Evolutionary conservation across 2,329 filamentous ascomycete genomes (phyloP), one percentile per base, ranked within the genome.

Genomic region (Monosporascus sp.): DNA sequence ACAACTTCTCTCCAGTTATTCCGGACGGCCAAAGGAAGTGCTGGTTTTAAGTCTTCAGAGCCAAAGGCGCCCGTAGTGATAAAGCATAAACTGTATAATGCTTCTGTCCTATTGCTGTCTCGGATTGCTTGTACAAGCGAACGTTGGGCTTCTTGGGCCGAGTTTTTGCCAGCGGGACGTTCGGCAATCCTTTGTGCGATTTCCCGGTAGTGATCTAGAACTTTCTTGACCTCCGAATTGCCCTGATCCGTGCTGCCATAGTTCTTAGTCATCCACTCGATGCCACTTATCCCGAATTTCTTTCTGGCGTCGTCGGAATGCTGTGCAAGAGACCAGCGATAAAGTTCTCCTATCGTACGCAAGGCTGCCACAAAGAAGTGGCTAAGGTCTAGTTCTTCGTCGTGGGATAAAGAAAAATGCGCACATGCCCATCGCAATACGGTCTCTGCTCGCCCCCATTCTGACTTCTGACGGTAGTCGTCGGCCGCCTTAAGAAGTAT

Each of bases 1-100:
- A 55, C 31, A 3, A 59, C 44, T 48, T 58, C 54, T 0, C 7
- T 27, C 59, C 56, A 60, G 14, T 50, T 38, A 48, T 60, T 56
- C 7, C 56, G 50, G 4, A 55, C 51, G 5, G 54, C 54, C 14
- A 58, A 52, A 2, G 54, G 51, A n/a, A 61, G 49, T 7, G 53
- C 54, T 14, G 45, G 26, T 37, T 49, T 44, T 3, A 60, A 38
- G 1, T 16, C 3, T 3, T 41, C 20, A 6, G 49, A 54, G 14
- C 19, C 38, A n/a, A 8, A 17, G 38, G 4, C 24, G 3, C 24
- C 24, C 6, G 38, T 19, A 4, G 14, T 4, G 6, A 41, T 2
- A n/a, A 41, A 20, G 20, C 38, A 41, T n/a, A 41, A n/a, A 5
- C 3, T 6, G 8, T n/a, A n/a, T 7, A 41, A 20, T 41, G 38